A percentile compares a stretch with the other conserved stretches of the same genome.
Conservation (phyloP, 2,329 filamentous ascomycete species). For the Cercospora beticola region DNA sequence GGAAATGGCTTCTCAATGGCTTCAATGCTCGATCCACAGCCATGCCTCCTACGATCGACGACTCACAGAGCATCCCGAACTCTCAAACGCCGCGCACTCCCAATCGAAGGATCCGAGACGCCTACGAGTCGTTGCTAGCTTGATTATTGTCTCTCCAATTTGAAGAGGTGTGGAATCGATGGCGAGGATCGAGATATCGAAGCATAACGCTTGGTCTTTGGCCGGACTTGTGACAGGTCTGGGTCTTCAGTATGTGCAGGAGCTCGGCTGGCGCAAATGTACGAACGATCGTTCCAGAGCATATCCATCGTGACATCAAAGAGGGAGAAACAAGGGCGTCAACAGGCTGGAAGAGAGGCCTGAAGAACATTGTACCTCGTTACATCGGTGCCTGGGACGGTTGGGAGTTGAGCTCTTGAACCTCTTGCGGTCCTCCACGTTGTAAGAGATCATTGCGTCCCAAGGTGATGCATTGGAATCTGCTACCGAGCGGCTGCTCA, state of each 20-base stretch:
- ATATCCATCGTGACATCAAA: background rate
- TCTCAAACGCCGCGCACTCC: no score
- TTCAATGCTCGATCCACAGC: background rate
- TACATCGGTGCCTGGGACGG: background rate
- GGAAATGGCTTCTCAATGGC: background rate
- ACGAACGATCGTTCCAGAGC: background rate
- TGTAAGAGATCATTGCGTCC: background rate
- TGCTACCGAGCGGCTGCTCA: background rate
- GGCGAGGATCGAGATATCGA: background rate
- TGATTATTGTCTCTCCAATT: background rate
- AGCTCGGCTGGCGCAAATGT: background rate
- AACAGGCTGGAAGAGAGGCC: background rate
- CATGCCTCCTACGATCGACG: background rate
- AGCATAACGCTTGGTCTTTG: background rate
- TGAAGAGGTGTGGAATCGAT: background rate
- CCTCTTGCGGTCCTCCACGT: background rate
- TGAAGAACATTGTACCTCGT: background rate
- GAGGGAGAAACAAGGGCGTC: background rate
- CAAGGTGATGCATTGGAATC: background rate
- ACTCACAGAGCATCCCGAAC: background rate
- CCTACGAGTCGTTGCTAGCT: background rate
- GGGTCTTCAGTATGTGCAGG: background rate
- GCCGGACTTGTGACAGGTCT: background rate
- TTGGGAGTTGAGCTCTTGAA: background rate
- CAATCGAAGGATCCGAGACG: background rate